Evolutionary conservation across 2,329 filamentous ascomycete genomes (phyloP).

Genomic region (Ophiostoma triangulosporum): DNA sequence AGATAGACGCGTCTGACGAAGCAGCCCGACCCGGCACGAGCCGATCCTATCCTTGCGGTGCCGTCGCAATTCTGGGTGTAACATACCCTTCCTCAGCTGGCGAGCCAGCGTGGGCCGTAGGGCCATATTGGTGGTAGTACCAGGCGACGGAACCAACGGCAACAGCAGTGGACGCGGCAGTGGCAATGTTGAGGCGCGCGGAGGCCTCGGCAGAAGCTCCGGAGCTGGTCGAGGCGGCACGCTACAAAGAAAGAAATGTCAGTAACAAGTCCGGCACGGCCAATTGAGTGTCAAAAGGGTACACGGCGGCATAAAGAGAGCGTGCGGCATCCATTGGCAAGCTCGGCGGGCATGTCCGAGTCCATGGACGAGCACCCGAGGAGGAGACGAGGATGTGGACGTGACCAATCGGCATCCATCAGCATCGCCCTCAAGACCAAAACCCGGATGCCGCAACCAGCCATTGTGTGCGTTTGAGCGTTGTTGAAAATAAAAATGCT

Average conservation of each 20-base stretch:
- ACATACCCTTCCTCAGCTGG: conserved; percentile 97
- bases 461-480: not conserved
- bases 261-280: not conserved
- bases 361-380: not conserved
- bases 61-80: not conserved
- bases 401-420: not conserved
- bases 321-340: not conserved
- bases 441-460: not conserved
- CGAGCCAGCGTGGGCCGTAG: conserved; percentile 76
- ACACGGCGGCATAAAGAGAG: too few relatives aligned
- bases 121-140: conserved; percentile 95
- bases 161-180: conserved; percentile 71
- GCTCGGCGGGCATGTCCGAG: not conserved
- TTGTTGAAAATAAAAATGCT: too few relatives aligned
- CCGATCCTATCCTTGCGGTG: not conserved
- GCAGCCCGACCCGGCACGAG: too few relatives aligned
- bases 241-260: conserved; percentile 26
- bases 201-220: conserved; percentile 56
- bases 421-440: not conserved
- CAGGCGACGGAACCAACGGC: conserved; percentile 84
- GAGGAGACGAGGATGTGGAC: not conserved
- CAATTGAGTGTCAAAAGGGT: not conserved
- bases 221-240: conserved; percentile 59
- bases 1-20: too few relatives aligned
- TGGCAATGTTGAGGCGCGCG: conserved; percentile 73